Conservation (phyloP, 768 basidiomycete genomes). For the Leccinum obscurum region DNA sequence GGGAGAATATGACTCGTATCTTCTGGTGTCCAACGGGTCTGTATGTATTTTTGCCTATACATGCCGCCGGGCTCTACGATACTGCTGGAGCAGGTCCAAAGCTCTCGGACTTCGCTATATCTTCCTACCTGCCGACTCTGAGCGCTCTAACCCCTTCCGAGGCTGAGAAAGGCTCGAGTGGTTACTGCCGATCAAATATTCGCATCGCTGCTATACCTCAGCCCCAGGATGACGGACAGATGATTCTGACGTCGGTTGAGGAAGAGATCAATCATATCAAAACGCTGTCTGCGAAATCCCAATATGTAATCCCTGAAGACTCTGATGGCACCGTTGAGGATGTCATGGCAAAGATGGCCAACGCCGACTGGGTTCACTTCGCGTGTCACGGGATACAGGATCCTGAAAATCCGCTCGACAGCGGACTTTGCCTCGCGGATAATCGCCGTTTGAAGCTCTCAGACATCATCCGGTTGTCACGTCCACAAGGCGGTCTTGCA, state of each 20-base stretch:
- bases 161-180: neutral
- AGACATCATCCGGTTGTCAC: neutral
- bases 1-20: neutral
- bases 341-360: neutral
- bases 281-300: neutral
- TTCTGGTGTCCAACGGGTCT: neutral
- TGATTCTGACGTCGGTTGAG: neutral
- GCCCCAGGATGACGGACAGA: neutral
- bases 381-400: neutral
- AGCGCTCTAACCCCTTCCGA: neutral
- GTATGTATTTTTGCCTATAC: neutral
- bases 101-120: neutral
- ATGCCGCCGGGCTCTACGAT: neutral
- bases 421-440: neutral
- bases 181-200: neutral
- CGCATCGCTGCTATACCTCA: neutral
- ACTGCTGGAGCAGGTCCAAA: neutral
- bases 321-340: neutral
- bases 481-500: neutral
- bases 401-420: neutral
- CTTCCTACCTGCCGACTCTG: neutral
- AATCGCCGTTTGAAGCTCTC: neutral
- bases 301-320: neutral
- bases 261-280: neutral
- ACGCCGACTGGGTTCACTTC: neutral